These are phyloP conservation scores for Fusarium setosum DNA, from an alignment of 2,329 filamentous ascomycete genomes.

Conservation along the genomic window DNA sequence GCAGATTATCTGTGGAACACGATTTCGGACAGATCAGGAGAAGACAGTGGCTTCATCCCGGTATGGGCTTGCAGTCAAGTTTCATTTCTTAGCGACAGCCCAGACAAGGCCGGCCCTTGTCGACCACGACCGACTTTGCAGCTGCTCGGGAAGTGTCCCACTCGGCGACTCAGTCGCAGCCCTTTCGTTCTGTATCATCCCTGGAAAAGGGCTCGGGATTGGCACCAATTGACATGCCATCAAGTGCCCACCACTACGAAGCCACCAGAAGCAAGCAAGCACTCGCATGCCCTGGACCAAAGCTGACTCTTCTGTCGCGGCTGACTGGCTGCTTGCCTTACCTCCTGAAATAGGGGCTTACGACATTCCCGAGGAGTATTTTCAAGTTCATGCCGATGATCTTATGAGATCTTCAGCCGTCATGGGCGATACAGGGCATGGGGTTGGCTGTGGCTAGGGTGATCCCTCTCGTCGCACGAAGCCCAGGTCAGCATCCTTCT, in stretches of 20 bases:
- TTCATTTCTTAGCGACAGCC: conserved; percentile 23
- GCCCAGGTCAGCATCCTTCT: conserved; percentile 1
- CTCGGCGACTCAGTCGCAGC: conserved; percentile 28
- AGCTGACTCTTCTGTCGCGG: conserved; percentile 12
- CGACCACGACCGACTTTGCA: conserved; percentile 7
- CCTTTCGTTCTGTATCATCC: conserved; percentile 18
- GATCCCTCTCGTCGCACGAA: conserved; percentile 18
- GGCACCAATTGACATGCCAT: conserved; percentile 12
- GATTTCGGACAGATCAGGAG: conserved; percentile 21
- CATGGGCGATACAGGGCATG: conserved; percentile 18
- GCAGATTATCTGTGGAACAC: conserved; percentile 35
- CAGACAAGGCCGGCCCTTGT: background rate
- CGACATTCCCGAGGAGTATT: conserved; percentile 24
- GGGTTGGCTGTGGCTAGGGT: conserved; percentile 7
- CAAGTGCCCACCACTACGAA: conserved; percentile 26
- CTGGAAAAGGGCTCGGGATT: conserved; percentile 22
- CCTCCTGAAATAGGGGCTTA: conserved; percentile 32
- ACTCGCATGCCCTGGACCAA: conserved; percentile 1
- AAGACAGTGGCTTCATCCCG: conserved; percentile 28
- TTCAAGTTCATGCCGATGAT: conserved; percentile 27
- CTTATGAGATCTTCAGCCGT: conserved; percentile 30
- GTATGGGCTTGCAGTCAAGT: conserved; percentile 14
- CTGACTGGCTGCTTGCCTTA: conserved; percentile 6
- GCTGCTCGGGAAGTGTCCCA: conserved; percentile 23
- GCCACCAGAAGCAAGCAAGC: conserved; percentile 17